Percentiles rank a stretch among this genome's conserved stretches.
Conservation (phyloP, 139 green algal genomes). For the Desmodesmus armatus region DNA sequence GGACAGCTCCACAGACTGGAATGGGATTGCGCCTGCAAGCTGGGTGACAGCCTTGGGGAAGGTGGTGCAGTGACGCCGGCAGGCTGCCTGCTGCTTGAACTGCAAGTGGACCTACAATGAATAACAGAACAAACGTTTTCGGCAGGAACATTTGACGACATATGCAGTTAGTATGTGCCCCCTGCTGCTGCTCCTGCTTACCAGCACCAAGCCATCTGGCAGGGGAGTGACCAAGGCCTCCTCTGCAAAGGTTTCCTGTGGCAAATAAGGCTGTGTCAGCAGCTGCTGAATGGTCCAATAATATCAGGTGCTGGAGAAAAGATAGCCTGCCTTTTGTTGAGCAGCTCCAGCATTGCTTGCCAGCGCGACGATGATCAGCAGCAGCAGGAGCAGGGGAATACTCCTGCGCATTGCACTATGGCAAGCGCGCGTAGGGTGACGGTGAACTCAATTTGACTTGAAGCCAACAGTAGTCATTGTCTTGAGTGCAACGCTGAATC, state of each 20-base stretch:
- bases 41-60: constrained; percentile 50
- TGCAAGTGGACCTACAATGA: constrained; percentile 42
- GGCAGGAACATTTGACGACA: not conserved
- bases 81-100: constrained; percentile 16
- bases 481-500: too few relatives aligned
- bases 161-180: not conserved
- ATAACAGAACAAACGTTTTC: not conserved
- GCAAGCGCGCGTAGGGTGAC: too few relatives aligned
- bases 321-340: too few relatives aligned
- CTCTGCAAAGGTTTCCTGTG: not conserved
- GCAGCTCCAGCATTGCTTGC: too few relatives aligned
- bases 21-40: constrained; percentile 17
- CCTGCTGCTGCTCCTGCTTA: constrained; percentile 13
- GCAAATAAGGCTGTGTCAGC: too few relatives aligned
- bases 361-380: too few relatives aligned
- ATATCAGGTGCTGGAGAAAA: too few relatives aligned
- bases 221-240: not conserved
- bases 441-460: too few relatives aligned
- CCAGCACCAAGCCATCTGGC: constrained; percentile 4
- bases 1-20: constrained; percentile 54
- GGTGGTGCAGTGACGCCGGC: constrained; percentile 13
- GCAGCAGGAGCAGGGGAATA: too few relatives aligned
- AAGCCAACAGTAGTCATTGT: too few relatives aligned
- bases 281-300: too few relatives aligned
- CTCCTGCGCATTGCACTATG: too few relatives aligned